Evolutionary conservation across 345 rosid genomes (phyloP).

Genomic region (Bruguiera parviflora): DNA sequence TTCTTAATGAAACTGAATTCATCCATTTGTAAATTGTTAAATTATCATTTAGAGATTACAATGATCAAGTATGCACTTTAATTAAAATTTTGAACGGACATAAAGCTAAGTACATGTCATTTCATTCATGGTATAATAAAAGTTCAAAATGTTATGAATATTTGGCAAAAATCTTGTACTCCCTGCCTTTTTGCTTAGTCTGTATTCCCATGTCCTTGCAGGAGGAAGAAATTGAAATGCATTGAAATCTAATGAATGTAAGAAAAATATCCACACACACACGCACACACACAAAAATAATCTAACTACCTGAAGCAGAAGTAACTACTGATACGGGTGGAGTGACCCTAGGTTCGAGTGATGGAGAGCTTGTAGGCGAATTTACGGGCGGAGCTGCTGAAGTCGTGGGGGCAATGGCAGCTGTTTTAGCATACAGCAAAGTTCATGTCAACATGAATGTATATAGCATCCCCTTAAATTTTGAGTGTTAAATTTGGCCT

Average conservation of each 20-base stretch:
- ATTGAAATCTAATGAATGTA: no score
- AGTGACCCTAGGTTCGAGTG: constrained; percentile 35
- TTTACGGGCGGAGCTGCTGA: constrained; percentile 30
- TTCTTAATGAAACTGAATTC: not conserved
- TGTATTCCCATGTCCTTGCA: no score
- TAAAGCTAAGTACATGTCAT: no score
- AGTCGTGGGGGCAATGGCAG: constrained; percentile 37
- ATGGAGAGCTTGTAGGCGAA: constrained; percentile 38
- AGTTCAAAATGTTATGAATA: not conserved
- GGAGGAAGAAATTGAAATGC: no score
- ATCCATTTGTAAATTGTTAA: no score
- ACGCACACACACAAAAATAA: not conserved
- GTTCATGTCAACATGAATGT: constrained; percentile 1
- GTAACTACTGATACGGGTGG: constrained; percentile 43
- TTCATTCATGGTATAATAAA: not conserved
- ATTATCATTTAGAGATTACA: no score
- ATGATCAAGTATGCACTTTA: no score
- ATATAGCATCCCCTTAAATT: not conserved
- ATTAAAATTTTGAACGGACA: no score
- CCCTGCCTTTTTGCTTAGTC: not conserved
- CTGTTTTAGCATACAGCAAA: constrained; percentile 27
- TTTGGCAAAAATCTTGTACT: not conserved
- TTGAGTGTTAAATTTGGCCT: not conserved
- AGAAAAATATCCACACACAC: no score
- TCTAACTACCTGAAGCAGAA: constrained; percentile 38